These are phyloP conservation scores for Polyporus tsugae DNA, from an alignment of 1,284 basidiomycete species.

Conservation along the genomic window DNA sequence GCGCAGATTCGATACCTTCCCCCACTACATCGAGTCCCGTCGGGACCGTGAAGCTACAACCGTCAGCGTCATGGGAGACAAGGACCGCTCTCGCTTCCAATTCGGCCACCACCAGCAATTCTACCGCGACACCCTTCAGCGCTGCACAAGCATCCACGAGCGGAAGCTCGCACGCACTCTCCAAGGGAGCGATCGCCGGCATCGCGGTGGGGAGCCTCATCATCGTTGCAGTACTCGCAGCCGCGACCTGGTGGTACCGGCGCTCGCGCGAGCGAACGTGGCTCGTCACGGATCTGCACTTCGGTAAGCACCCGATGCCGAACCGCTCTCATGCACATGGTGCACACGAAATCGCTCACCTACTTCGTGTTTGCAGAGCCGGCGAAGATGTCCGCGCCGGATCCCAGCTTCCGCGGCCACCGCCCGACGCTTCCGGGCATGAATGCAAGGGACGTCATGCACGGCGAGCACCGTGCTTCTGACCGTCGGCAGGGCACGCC, in stretches of 20 bases:
- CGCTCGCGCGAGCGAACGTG: not conserved
- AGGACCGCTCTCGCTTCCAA: not conserved
- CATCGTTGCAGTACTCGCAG: not conserved
- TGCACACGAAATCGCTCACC: not conserved
- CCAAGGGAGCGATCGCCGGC: not conserved
- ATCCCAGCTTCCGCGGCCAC: conserved; percentile 1
- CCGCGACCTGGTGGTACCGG: not conserved
- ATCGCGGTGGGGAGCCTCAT: not conserved
- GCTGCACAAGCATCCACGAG: not conserved
- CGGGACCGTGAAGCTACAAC: too few species aligned
- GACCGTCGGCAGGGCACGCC: not conserved
- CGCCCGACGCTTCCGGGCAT: not conserved
- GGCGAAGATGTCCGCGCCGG: not conserved
- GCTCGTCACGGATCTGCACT: not conserved
- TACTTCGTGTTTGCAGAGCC: not conserved
- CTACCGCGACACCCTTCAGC: not conserved
- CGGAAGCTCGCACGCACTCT: not conserved
- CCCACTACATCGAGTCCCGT: too few species aligned
- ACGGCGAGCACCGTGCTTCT: not conserved
- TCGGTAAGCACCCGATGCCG: not conserved
- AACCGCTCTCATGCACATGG: not conserved
- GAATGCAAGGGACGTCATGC: not conserved
- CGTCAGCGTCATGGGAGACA: too few species aligned
- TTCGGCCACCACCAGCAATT: not conserved
- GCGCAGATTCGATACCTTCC: not conserved